Evolutionary conservation across 2,329 filamentous ascomycete genomes (phyloP).

Genomic region (Trichoderma hamatum): DNA sequence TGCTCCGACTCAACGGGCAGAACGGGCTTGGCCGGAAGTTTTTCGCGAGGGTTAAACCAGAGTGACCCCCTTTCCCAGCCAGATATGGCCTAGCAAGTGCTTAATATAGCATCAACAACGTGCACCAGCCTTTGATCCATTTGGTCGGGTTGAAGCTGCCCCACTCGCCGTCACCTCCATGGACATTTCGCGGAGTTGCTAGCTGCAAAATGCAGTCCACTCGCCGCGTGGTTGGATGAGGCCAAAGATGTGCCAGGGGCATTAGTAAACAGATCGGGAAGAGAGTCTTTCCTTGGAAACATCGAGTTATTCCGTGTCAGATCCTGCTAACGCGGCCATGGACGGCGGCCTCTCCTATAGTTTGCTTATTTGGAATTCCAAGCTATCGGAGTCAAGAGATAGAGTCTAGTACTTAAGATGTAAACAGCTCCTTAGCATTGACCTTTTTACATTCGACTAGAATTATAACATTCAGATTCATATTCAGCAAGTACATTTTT

Average conservation of each 20-base stretch:
- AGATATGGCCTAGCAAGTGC: conserved; percentile 11
- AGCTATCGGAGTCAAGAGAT: background rate
- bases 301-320: conserved; percentile 5
- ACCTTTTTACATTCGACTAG: background rate
- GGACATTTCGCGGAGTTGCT: conserved; percentile 2
- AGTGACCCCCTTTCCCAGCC: background rate
- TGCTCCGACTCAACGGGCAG: conserved; percentile 21
- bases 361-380: conserved; percentile 13
- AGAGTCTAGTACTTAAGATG: background rate
- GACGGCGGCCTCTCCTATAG: background rate
- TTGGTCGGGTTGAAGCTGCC: conserved; percentile 1
- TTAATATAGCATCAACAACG: conserved; percentile 22
- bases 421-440: background rate
- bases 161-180: background rate
- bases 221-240: conserved; percentile 9
- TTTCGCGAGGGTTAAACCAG: conserved; percentile 6
- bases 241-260: background rate
- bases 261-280: conserved; percentile 4
- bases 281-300: conserved; percentile 15
- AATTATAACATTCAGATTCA: background rate
- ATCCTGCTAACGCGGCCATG: background rate
- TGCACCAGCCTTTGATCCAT: conserved; percentile 2
- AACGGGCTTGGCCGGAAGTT: background rate
- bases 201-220: background rate
- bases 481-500: background rate